Percentiles rank a stretch among this genome's conserved stretches.
Conservation (phyloP, 371 early-diverging fungal species). For the Mortierella sp. region DNA sequence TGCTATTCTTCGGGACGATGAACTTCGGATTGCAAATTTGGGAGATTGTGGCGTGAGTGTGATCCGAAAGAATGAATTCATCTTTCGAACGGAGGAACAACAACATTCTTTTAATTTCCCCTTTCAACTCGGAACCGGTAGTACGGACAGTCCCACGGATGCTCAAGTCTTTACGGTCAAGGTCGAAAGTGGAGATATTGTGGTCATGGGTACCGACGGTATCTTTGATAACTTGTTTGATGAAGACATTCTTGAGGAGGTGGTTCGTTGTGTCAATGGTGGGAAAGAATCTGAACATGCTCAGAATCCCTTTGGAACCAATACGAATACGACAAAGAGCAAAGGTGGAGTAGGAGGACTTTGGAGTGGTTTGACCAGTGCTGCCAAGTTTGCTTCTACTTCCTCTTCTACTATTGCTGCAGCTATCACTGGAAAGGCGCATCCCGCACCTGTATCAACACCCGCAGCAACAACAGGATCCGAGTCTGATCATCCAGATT, state of each 20-base stretch:
- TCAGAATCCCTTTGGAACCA: slow-evolving; percentile 59
- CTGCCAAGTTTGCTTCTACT: slow-evolving; percentile 32
- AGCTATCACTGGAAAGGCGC: slow-evolving; percentile 13
- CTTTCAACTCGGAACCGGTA: slow-evolving; percentile 80
- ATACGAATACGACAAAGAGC: slow-evolving; percentile 59
- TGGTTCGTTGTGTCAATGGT: slow-evolving; percentile 68
- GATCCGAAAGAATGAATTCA: slow-evolving; percentile 84
- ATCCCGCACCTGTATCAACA: slow-evolving; percentile 2
- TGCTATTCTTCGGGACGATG: slow-evolving; percentile 88
- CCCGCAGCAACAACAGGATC: background rate
- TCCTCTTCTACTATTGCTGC: slow-evolving; percentile 44
- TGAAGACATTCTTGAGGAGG: slow-evolving; percentile 79
- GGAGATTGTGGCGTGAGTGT: slow-evolving; percentile 94
- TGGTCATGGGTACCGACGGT: slow-evolving; percentile 83
- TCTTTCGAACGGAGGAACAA: slow-evolving; percentile 93
- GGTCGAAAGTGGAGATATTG: slow-evolving; percentile 80
- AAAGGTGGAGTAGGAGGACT: slow-evolving; percentile 33
- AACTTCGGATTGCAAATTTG: slow-evolving; percentile 91
- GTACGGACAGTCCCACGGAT: slow-evolving; percentile 72
- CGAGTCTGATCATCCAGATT: slow-evolving; percentile 11
- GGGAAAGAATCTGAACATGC: slow-evolving; percentile 43
- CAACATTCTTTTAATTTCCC: slow-evolving; percentile 89
- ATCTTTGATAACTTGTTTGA: slow-evolving; percentile 88
- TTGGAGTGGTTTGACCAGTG: slow-evolving; percentile 40
- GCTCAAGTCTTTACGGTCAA: slow-evolving; percentile 85